phyloP scores from a whole-genome alignment of 805 yeast species.

The Saccharomycopsis babjevae region DNA sequence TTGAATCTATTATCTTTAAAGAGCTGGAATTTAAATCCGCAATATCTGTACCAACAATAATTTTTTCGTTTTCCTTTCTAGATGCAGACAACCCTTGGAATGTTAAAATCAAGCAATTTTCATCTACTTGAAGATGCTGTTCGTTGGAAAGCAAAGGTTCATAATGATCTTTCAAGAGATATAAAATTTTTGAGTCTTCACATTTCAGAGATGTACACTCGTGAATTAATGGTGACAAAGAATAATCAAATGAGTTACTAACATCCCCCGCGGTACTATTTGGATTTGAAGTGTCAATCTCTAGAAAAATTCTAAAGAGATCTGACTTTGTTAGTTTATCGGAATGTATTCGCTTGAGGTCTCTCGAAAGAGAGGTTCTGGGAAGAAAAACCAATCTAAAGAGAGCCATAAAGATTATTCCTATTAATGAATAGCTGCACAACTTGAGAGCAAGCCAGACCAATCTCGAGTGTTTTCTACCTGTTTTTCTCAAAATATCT shows the following conservation, averaged over 20 bases:
- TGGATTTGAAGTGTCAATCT: neutral
- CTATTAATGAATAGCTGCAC: constrained; percentile 31
- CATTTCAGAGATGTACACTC: neutral
- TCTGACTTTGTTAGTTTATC: constrained; percentile 57
- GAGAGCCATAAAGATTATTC: constrained; percentile 39
- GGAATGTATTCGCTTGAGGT: constrained; percentile 65
- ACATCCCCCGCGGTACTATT: neutral
- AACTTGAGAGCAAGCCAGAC: neutral
- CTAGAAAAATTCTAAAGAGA: constrained; percentile 23
- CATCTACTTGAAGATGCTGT: neutral
- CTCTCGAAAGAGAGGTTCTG: constrained; percentile 72
- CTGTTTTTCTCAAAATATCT: neutral
- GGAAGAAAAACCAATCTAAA: constrained; percentile 70
- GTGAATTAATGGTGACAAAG: neutral
- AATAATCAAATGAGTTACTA: neutral
- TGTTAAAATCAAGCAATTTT: neutral
- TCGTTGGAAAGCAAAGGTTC: neutral
- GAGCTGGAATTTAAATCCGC: neutral
- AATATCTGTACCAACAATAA: neutral
- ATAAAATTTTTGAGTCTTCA: neutral
- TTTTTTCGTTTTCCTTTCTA: neutral
- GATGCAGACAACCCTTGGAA: neutral
- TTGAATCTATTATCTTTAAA: neutral
- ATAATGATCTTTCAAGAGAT: neutral
- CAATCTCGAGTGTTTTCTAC: neutral